Evolutionary conservation across 768 basidiomycete species (phyloP).

Genomic region (Scleroderma bovista): DNA sequence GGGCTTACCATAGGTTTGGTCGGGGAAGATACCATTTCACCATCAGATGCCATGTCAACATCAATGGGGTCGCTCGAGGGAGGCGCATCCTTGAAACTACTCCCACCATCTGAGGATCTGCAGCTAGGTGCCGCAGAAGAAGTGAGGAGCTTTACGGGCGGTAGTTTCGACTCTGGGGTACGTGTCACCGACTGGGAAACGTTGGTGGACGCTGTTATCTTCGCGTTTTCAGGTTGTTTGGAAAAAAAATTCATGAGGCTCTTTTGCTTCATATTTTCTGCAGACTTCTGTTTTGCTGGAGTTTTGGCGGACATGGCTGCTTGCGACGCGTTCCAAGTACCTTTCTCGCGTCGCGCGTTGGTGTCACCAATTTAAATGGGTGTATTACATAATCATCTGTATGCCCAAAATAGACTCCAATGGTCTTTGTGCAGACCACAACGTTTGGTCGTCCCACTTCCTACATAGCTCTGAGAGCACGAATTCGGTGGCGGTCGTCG

Average conservation of each 20-base stretch:
- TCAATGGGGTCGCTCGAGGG: conserved; percentile 77
- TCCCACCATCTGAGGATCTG: conserved; percentile 43
- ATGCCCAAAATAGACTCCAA: neutral
- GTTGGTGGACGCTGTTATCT: conserved; percentile 7
- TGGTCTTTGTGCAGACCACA: too few species aligned
- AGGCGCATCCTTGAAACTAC: conserved; percentile 52
- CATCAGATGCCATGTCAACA: conserved; percentile 60
- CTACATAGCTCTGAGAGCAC: neutral
- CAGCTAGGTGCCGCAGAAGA: conserved; percentile 39
- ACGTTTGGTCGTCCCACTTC: too few species aligned
- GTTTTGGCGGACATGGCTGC: conserved; percentile 12
- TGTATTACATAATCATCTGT: neutral
- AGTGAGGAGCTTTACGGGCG: conserved; percentile 23
- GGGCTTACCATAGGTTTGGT: conserved; percentile 29
- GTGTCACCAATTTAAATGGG: too few species aligned
- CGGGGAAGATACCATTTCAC: conserved; percentile 38
- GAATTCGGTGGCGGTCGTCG: neutral
- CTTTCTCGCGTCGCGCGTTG: conserved; percentile 7
- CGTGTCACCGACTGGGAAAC: conserved; percentile 27
- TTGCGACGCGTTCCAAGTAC: neutral
- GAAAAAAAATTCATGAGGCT: conserved; percentile 67
- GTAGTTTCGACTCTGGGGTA: conserved; percentile 35
- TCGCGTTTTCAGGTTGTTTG: conserved; percentile 22
- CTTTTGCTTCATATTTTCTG: conserved; percentile 59
- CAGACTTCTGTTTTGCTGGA: conserved; percentile 33